Percentiles rank a stretch among this genome's conserved stretches.
Conservation (phyloP, 2,329 filamentous ascomycete species). For the Knoxdaviesia capensis region DNA sequence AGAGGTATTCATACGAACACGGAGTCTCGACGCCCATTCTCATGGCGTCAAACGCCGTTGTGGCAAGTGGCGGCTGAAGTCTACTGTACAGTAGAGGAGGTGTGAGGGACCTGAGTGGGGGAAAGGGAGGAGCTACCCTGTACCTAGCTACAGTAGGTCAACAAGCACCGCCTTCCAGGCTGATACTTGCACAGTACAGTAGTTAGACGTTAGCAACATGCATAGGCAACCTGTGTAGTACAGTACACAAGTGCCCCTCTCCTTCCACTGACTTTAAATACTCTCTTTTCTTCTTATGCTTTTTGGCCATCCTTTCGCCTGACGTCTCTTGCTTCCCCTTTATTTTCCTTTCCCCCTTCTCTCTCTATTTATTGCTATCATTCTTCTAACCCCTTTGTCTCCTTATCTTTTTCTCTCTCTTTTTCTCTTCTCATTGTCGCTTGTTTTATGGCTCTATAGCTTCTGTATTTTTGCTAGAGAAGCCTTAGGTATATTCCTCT, state of each 20-base stretch:
- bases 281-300: slow-evolving; percentile 1
- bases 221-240: too few relatives aligned
- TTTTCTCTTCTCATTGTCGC: not conserved
- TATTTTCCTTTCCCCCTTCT: not conserved
- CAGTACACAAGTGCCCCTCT: not conserved
- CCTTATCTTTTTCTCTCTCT: slow-evolving; percentile 1
- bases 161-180: not conserved
- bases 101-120: too few relatives aligned
- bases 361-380: slow-evolving; percentile 1
- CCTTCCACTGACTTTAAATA: not conserved
- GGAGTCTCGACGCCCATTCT: too few relatives aligned
- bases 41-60: too few relatives aligned
- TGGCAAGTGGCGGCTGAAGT: too few relatives aligned
- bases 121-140: slow-evolving; percentile 1
- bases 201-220: too few relatives aligned
- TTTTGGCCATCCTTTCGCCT: slow-evolving; percentile 2
- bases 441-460: slow-evolving; percentile 1
- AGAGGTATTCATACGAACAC: too few relatives aligned
- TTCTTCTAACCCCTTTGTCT: slow-evolving; percentile 2
- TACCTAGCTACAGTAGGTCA: not conserved
- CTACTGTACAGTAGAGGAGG: too few relatives aligned
- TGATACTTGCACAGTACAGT: too few relatives aligned
- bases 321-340: not conserved
- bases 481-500: not conserved
- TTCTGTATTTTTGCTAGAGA: slow-evolving; percentile 1